Evolutionary conservation across 164 flowering plant genomes (phyloP), one percentile per base, ranked within the genome.

Genomic region (Stephania cephalantha): DNA sequence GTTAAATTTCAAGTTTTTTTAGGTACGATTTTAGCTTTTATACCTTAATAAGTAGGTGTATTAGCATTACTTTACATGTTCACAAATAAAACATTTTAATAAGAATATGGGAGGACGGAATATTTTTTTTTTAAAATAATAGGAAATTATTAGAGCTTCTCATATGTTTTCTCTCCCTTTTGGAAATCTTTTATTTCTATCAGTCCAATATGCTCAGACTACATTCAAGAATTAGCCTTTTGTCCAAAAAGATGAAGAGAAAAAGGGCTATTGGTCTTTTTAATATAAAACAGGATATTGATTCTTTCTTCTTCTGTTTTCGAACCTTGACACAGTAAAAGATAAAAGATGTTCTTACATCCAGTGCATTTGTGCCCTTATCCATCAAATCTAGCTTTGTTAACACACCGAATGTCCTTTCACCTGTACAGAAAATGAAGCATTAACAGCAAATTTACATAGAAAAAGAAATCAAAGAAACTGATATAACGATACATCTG

Each of bases 351-450:
- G 2, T 45, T 35, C 87, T 46, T 84, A 92, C 97, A 83, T 92
- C 97, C 66, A 88, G 73, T n/a, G 94, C 94, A 86, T 92, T 88
- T 68, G 95, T 92, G 79, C 97, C 97, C 82, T 90, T 91, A 83
- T 92, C 97, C 97, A 92, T 92, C 79, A 91, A 79, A 80, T 92
- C 97, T 68, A 92, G 90, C 82, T 92, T 92, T 73, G 97, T 92
- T n/a, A 88, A 73, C 65, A 92, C 97, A 4, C 94, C 95, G 85
- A 92, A 92, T 76, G 97, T 90, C 72, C 95, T 85, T 71, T 92
- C 95, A 84, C 97, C 97, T 92, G 70, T 29, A 13, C 13, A 69
- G 29, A 18, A 55, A 46, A 71, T 48, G 15, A 50, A 50, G 42
- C 55, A 50, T 50, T 9, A 9, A 15, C 12, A 11, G 11, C 53